Conservation (phyloP, 306 rosid genomes). For the Vigna trinervia region DNA sequence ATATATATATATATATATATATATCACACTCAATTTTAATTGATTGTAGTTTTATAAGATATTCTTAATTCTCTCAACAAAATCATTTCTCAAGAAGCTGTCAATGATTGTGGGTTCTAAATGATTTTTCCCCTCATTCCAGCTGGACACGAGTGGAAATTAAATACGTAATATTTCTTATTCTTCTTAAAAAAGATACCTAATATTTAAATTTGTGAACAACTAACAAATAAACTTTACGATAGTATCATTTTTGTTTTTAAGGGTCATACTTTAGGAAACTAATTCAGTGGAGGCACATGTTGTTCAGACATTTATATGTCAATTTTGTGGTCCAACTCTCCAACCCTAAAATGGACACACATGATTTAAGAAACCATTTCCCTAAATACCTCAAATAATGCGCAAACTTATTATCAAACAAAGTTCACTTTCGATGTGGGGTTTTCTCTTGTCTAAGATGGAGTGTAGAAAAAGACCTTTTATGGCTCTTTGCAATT, state of each 20-base stretch:
- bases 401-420: neutral
- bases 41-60: neutral
- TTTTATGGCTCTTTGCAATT: neutral
- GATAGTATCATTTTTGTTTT: neutral
- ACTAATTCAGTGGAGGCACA: neutral
- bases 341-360: neutral
- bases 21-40: too few species aligned
- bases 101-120: neutral
- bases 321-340: neutral
- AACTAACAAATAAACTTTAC: neutral
- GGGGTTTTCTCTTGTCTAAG: neutral
- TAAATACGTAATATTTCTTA: neutral
- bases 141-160: too few species aligned
- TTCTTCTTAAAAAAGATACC: neutral
- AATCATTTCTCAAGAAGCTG: neutral
- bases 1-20: too few species aligned
- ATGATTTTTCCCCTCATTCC: neutral
- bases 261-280: neutral
- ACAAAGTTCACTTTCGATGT: neutral
- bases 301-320: neutral
- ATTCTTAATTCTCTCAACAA: neutral
- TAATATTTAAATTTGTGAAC: neutral
- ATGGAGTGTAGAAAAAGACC: neutral
- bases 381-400: neutral
- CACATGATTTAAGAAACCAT: neutral